Percentiles rank a stretch among this genome's conserved stretches.
phyloP scores from a whole-genome alignment of 208 protist genomes.

The Herpetomonas samuelpessoai region DNA sequence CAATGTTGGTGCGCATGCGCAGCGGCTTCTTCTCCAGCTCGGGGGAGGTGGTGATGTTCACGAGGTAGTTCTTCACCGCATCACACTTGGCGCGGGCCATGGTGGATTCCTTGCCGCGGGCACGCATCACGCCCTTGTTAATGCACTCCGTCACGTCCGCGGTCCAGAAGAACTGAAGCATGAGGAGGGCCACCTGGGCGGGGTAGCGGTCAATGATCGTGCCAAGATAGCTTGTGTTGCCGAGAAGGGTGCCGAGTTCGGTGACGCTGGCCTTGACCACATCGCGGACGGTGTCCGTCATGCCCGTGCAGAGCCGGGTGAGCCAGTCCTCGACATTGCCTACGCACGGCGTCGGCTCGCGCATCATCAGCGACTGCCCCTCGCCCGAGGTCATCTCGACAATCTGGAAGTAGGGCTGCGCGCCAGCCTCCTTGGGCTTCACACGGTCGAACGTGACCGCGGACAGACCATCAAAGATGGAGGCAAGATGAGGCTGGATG shows the following conservation, averaged over 20 bases:
- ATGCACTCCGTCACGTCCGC: constrained; percentile 93
- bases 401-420: constrained; percentile 90
- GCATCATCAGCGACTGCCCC: constrained; percentile 88
- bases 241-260: constrained; percentile 84
- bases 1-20: constrained; percentile 93
- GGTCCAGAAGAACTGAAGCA: constrained; percentile 97
- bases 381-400: constrained; percentile 89
- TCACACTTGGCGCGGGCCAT: constrained; percentile 81
- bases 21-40: constrained; percentile 84
- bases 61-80: constrained; percentile 89
- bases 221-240: constrained; percentile 83
- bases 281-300: constrained; percentile 90
- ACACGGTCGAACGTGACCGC: constrained; percentile 89
- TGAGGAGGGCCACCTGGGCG: constrained; percentile 94
- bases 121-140: constrained; percentile 78
- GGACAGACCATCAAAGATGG: constrained; percentile 93
- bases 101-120: constrained; percentile 70
- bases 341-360: constrained; percentile 85
- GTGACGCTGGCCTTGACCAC: constrained; percentile 89
- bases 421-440: constrained; percentile 89
- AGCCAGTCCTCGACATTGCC: constrained; percentile 96
- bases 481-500: constrained; percentile 93
- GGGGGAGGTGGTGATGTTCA: constrained; percentile 88
- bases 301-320: constrained; percentile 86
- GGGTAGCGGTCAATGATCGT: constrained; percentile 94